phyloP scores from a whole-genome alignment of 345 rosid species.

The Linum trigynum region DNA sequence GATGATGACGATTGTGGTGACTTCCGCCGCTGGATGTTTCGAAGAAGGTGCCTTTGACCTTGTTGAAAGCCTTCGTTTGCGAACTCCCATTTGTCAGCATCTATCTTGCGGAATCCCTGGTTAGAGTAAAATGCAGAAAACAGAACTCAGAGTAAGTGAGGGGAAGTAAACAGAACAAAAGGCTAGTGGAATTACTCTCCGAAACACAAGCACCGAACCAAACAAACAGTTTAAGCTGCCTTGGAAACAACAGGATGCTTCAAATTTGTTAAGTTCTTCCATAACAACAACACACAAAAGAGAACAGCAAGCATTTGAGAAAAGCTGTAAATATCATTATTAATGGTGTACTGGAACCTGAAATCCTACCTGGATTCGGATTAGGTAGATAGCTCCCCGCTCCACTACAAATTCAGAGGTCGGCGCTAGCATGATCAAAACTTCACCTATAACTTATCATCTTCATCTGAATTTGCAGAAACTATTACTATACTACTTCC shows the following conservation, averaged over 20 bases:
- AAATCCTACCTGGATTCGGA: constrained; percentile 34
- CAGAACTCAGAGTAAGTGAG: constrained; percentile 3
- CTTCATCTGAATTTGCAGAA: neutral
- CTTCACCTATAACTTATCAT: constrained; percentile 10
- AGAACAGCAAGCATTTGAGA: neutral
- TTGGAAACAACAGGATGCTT: neutral
- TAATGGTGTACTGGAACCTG: constrained; percentile 17
- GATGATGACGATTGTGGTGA: constrained; percentile 18
- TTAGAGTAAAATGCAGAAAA: neutral
- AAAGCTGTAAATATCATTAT: constrained; percentile 8
- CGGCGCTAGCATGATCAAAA: constrained; percentile 2
- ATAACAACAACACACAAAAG: neutral
- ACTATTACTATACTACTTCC: constrained; percentile 9
- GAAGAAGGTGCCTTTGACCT: constrained; percentile 20
- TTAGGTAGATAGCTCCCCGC: constrained; percentile 4
- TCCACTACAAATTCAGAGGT: neutral
- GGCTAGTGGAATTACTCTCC: neutral
- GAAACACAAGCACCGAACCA: neutral
- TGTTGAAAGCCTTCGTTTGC: constrained; percentile 24
- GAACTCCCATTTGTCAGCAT: constrained; percentile 27
- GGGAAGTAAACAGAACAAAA: constrained; percentile 6
- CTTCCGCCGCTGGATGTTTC: constrained; percentile 24
- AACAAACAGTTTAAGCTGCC: neutral
- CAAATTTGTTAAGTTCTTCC: neutral
- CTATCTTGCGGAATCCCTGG: constrained; percentile 26